A percentile compares a stretch with the other conserved stretches of the same genome.
Evolutionary conservation across 2,329 filamentous ascomycete genomes (phyloP).

Genomic region (Colletotrichum sp.): DNA sequence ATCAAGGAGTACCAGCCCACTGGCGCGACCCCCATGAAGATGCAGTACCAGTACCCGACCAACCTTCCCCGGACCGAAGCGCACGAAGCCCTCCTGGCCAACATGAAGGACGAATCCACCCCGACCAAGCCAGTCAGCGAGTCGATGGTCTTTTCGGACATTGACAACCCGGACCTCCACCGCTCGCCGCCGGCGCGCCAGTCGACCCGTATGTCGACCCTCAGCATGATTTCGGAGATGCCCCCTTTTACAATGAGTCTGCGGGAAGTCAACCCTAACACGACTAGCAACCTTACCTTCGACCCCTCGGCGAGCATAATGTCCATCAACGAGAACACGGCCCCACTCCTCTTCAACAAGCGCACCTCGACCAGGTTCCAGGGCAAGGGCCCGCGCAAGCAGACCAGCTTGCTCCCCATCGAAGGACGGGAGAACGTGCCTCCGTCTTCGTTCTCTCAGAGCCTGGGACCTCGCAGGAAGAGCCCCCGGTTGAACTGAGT

Average conservation of each 20-base stretch:
- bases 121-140: conserved; percentile 12
- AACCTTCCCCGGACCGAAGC: conserved; percentile 75
- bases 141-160: conserved; percentile 45
- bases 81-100: conserved; percentile 49
- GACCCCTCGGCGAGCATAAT: conserved; percentile 48
- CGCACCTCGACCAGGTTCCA: conserved; percentile 41
- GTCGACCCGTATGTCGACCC: conserved; percentile 17
- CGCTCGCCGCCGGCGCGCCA: conserved; percentile 12
- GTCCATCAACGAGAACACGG: conserved; percentile 46
- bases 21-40: conserved; percentile 84
- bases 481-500: conserved; percentile 54
- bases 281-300: conserved; percentile 46
- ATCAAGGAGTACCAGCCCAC: conserved; percentile 86
- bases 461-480: conserved; percentile 53
- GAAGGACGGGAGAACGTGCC: conserved; percentile 61
- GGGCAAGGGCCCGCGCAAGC: conserved; percentile 37
- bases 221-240: conserved; percentile 23
- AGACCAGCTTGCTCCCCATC: conserved; percentile 31
- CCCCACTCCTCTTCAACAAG: conserved; percentile 50
- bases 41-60: conserved; percentile 80
- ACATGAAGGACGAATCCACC: conserved; percentile 40
- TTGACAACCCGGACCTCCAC: conserved; percentile 27
- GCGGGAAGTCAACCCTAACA: conserved; percentile 58
- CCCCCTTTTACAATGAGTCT: conserved; percentile 48
- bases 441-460: conserved; percentile 48